Evolutionary conservation across 1,284 basidiomycete genomes (phyloP), one percentile per base, ranked within the genome.

Genomic region (Leccinum pachyderme): DNA sequence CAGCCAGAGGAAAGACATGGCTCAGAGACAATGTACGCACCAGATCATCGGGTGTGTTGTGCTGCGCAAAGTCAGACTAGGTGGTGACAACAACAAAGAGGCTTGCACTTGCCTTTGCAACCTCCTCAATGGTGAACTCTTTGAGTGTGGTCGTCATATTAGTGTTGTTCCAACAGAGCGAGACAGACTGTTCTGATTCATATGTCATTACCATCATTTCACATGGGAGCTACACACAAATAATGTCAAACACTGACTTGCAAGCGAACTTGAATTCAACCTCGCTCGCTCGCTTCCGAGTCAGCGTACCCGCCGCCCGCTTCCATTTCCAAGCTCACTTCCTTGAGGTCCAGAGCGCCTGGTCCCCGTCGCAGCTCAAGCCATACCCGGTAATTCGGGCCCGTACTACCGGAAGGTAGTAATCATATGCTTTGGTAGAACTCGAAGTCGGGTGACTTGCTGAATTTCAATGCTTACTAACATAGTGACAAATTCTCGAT

Each of bases 21-120:
- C n/a, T n/a, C n/a, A n/a, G 66, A 58, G 15, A 8, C 13, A n/a
- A 39, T 32, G 25, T 1, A 63, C 79, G 48, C 25, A 80, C 77
- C 51, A 87, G 73, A 70, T 86, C 83, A 52, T 79, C 83, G 44
- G 77, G 74, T 54, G 80, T 82, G 73, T 85, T 85, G 71, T 87
- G 85, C 83, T 84, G 22, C 5, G 45, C 49, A 44, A 22, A 8
- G 44, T 61, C n/a, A 59, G 56, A 33, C 41, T 31, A 25, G n/a
- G n/a, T n/a, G 12, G 25, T 45, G 11, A 3, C 1, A 22, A 13
- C 13, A 5, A 54, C 1, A 3, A 0, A 6, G n/a, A 35, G 1
- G n/a, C n/a, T n/a, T n/a, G 13, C 2, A 29, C 59, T 33, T 13
- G 62, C 68, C 60, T 72, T 72, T 28, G 70, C 66, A 44, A 80